Evolutionary conservation across 2,329 filamentous ascomycete species (phyloP).

Genomic region (Massarina eburnea): DNA sequence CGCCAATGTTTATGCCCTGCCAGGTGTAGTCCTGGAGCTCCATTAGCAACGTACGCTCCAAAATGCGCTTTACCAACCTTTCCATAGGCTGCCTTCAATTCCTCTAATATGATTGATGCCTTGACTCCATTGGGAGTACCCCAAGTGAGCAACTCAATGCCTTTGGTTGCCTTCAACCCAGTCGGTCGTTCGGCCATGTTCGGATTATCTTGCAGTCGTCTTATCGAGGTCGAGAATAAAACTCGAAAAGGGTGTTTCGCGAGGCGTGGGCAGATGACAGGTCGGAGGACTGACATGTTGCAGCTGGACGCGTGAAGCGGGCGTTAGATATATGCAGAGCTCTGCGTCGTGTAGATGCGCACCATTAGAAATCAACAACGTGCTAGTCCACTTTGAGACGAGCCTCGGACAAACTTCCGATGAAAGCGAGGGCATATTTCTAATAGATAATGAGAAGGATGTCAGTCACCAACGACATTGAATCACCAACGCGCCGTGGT

Average conservation of each 20-base stretch:
- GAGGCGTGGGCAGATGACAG: slow-evolving; percentile 14
- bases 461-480: no score
- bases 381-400: neutral
- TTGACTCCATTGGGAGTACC: slow-evolving; percentile 56
- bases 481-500: no score
- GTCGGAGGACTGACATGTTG: slow-evolving; percentile 25
- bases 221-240: slow-evolving; percentile 23
- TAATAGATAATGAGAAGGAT: no score
- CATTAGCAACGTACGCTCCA: neutral
- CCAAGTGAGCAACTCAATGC: slow-evolving; percentile 66
- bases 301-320: neutral
- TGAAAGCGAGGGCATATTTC: no score
- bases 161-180: slow-evolving; percentile 62
- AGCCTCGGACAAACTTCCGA: neutral
- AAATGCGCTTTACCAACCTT: slow-evolving; percentile 7
- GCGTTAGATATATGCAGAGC: neutral
- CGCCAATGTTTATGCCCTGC: slow-evolving; percentile 59
- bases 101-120: slow-evolving; percentile 63
- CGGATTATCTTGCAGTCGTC: slow-evolving; percentile 9
- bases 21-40: slow-evolving; percentile 55
- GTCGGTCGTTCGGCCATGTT: slow-evolving; percentile 48
- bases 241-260: slow-evolving; percentile 14
- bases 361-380: neutral
- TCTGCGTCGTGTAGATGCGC: neutral
- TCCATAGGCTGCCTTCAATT: slow-evolving; percentile 66